A percentile compares a stretch with the other conserved stretches of the same genome.
These are phyloP conservation scores for Cercospora janseana DNA, from an alignment of 2,329 filamentous ascomycete genomes.

Conservation along the genomic window DNA sequence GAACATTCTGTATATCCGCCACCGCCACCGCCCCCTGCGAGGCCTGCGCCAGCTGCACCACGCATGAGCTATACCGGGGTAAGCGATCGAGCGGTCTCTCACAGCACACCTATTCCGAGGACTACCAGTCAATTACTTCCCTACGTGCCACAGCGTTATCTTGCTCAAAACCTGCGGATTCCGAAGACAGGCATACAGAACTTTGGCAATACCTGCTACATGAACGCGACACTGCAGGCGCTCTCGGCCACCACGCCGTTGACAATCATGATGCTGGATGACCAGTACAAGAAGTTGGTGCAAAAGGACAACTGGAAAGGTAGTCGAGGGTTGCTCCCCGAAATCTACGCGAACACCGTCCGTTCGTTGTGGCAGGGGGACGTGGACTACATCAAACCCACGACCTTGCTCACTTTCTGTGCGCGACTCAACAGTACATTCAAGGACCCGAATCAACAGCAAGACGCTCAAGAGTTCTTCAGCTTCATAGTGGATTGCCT, in stretches of 20 bases:
- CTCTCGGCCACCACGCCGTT: conserved; percentile 68
- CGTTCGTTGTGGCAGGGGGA: conserved; percentile 63
- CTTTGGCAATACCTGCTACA: conserved; percentile 81
- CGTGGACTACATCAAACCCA: conserved; percentile 46
- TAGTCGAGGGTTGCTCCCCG: conserved; percentile 61
- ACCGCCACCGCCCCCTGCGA: conserved; percentile 49
- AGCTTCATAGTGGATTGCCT: conserved; percentile 77
- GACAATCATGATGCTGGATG: conserved; percentile 64
- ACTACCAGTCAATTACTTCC: conserved; percentile 42
- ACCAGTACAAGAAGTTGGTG: conserved; percentile 59
- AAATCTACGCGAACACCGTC: conserved; percentile 61
- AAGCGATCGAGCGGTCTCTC: conserved; percentile 53
- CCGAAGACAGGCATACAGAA: conserved; percentile 75
- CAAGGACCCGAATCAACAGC: conserved; percentile 59
- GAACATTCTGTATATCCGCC: conserved; percentile 40
- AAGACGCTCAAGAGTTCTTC: conserved; percentile 89
- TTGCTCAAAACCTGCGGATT: conserved; percentile 47
- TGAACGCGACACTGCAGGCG: conserved; percentile 86
- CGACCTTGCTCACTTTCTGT: conserved; percentile 58
- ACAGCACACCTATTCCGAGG: conserved; percentile 37
- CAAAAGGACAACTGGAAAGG: conserved; percentile 63
- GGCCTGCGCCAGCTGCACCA: conserved; percentile 58
- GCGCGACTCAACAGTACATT: conserved; percentile 64
- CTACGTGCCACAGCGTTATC: conserved; percentile 48
- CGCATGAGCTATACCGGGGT: conserved; percentile 77